Evolutionary conservation across 139 green algal species (phyloP).

Genomic region (Nannochloris sp.): DNA sequence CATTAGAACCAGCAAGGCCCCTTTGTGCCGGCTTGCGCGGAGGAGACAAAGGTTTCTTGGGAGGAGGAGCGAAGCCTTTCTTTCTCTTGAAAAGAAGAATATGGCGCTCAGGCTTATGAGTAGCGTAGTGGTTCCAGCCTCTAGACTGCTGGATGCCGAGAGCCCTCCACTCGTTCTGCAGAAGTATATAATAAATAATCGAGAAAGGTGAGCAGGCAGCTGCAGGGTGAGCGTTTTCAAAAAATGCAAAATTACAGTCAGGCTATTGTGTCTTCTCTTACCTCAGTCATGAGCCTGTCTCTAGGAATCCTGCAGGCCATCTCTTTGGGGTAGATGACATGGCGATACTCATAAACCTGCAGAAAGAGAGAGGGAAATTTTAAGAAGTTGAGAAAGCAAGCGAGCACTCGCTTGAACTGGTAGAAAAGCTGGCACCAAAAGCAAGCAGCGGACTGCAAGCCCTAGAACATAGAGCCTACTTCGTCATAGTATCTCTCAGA

Average conservation of each 20-base stretch:
- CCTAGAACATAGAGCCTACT: too few species aligned
- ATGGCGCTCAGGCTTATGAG: slow-evolving; percentile 89
- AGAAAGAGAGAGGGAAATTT: neutral
- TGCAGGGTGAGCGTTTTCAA: slow-evolving; percentile 7
- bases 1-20: too few species aligned
- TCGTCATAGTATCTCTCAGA: too few species aligned
- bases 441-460: too few species aligned
- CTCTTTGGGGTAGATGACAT: slow-evolving; percentile 87
- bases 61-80: too few species aligned
- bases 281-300: slow-evolving; percentile 85
- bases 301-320: slow-evolving; percentile 80
- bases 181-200: neutral
- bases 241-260: neutral
- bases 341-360: slow-evolving; percentile 31
- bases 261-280: too few species aligned
- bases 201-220: neutral
- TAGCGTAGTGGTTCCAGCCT: slow-evolving; percentile 95
- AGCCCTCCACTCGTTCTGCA: slow-evolving; percentile 84
- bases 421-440: too few species aligned
- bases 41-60: too few species aligned
- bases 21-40: too few species aligned
- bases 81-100: slow-evolving; percentile 93
- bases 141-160: slow-evolving; percentile 92
- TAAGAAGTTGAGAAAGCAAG: neutral
- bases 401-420: too few species aligned